Conservation (phyloP, 305 asterid species). For the Striga hermonthica region DNA sequence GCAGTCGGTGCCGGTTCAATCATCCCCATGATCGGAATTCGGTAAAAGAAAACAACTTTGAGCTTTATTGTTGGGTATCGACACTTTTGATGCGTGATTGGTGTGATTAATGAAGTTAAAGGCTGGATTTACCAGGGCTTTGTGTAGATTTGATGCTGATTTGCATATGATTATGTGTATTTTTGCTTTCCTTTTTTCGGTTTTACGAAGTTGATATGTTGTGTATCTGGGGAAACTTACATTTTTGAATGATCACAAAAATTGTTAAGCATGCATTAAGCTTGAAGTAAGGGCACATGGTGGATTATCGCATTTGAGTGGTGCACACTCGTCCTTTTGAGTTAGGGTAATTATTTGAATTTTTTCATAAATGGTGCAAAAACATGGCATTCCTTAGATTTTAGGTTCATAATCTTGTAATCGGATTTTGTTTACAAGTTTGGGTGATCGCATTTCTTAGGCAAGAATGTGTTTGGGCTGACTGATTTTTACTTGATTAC, state of each 20-base stretch:
- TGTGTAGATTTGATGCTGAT: slow-evolving; percentile 29
- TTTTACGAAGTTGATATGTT: slow-evolving; percentile 24
- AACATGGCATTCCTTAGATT: slow-evolving; percentile 25
- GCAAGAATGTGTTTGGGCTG: slow-evolving; percentile 21
- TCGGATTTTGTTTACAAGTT: too few species aligned
- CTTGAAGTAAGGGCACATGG: slow-evolving; percentile 18
- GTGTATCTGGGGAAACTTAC: slow-evolving; percentile 9
- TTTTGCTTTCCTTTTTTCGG: not conserved
- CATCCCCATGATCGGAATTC: slow-evolving; percentile 76
- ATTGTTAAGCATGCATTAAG: slow-evolving; percentile 31
- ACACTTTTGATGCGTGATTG: slow-evolving; percentile 28
- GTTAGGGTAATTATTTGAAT: slow-evolving; percentile 2
- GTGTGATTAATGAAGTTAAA: slow-evolving; percentile 37
- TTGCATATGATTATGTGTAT: slow-evolving; percentile 13
- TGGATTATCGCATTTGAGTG: slow-evolving; percentile 23
- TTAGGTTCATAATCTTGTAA: not conserved
- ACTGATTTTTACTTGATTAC: slow-evolving; percentile 20
- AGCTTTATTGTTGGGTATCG: slow-evolving; percentile 26
- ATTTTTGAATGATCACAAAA: slow-evolving; percentile 32
- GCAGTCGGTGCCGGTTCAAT: slow-evolving; percentile 85
- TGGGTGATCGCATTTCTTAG: slow-evolving; percentile 20
- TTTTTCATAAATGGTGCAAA: slow-evolving; percentile 20
- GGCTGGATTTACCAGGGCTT: slow-evolving; percentile 27
- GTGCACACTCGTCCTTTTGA: slow-evolving; percentile 27
- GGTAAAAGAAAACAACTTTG: slow-evolving; percentile 37